Base-by-base conservation (phyloP, 352 stramenopile genomes). In the Phytopythium vexans region DNA sequence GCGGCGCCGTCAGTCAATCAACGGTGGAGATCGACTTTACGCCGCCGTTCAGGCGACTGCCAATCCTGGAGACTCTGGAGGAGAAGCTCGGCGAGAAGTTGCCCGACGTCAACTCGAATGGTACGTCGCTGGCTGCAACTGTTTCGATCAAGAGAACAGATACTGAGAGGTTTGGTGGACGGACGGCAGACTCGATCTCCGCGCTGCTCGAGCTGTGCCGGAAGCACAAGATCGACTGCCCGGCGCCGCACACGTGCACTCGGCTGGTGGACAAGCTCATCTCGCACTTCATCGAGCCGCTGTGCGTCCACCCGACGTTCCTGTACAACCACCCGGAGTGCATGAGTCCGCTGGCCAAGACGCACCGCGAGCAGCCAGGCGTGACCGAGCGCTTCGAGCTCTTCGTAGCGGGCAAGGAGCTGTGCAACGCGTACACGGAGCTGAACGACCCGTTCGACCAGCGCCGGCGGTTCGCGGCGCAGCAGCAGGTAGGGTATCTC, bases 341-440 rank as follows among this genome's bases (percentile, higher is more conserved):
- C 50, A 98, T 99, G 92, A 99, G 94, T 71, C 96, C 97, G 33
- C 68, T 99, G 37, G 80, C 82, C 32, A 98, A 98, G 66, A 80
- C 90, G 44, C 96, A 99, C 59, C 83, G 96, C 40, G 81, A 89
- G 11, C 96, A 98, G 67, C 62, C 78, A 10, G 84, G 88, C 34
- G 72, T 99, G 54, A 99, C 96, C 4, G 97, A 99, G 72, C 84
- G 97, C 37, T 99, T 99, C 62, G 97, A 99, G 81, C 77, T 99
- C 31, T 99, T 99, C 68, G 94, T 98, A 35, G 92, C 89, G 34
- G 91, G 75, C 54, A 97, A 95, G 60, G 88, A 99, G 82, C 77
- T 99, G 33, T 97, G 91, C 59, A 99, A 99, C 72, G 97, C 97
- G 5, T 99, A 99, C 79, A 99, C 96, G 31, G 97, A 99, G 76